Base-by-base conservation (phyloP, 2,329 filamentous ascomycete species). In the Ophiostoma australiae region DNA sequence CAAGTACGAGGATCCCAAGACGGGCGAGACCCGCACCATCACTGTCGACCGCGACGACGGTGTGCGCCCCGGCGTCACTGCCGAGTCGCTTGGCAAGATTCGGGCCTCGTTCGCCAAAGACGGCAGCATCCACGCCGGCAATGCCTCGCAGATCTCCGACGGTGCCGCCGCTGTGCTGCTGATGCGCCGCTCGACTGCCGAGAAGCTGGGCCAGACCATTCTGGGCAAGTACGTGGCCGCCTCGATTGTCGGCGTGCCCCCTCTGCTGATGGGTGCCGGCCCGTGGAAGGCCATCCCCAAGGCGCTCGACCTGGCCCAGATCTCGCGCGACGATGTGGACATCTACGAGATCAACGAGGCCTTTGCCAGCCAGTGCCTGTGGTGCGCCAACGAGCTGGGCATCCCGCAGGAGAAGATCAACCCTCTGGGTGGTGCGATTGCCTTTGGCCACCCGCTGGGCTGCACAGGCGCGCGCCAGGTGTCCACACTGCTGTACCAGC, bases 271-370 rank as follows among this genome's bases (percentile, higher is more conserved):
- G 95, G 95, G 95, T 74, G 85, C 97, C 75, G 95, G 95, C 1
- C 95, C 95, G 69, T 97, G 93, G 88, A 94, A 94, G 81, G 94
- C 95, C 71, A 98, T 99, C 77, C 95, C 95, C 74, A 91, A 94
- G 79, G 94, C 92, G 4, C 89, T 97, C 71, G 87, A 92, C 79
- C 94, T 95, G 80, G 92, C 94, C 0, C 93, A 94, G 72, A 89
- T 99, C 76, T 85, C 84, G 79, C 92, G 90, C 81, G 90, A 97
- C 71, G 94, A 98, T 76, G 93, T 99, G 39, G 95, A 98, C 79
- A 94, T 98, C 78, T 98, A 88, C 78, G 95, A 99, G 87, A 97
- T 99, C 86, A 99, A 99, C 84, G 95, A 99, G 87, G 95, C 95
- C 0, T 99, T 99, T 80, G 95, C 95, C 41, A 92, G 89, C 74